phyloP scores from a whole-genome alignment of 192 early-diverging fungal species.

The Coemansia sp. region DNA sequence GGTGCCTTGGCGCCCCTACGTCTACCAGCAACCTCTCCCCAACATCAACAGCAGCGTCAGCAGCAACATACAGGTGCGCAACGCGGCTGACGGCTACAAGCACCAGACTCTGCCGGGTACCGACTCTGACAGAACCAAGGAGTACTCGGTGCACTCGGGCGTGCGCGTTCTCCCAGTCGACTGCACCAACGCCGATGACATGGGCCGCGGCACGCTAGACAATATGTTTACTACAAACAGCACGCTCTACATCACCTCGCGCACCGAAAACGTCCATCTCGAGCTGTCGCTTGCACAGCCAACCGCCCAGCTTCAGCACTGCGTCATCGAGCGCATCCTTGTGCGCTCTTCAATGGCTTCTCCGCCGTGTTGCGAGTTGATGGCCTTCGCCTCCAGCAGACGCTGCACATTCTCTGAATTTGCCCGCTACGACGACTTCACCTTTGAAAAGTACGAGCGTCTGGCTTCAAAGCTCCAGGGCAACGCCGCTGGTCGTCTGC shows the following conservation, averaged over 20 bases:
- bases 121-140: conserved; percentile 11
- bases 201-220: conserved; percentile 21
- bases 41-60: background rate
- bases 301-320: conserved; percentile 13
- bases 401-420: conserved; percentile 35
- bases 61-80: conserved; percentile 9
- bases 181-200: conserved; percentile 41
- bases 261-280: conserved; percentile 36
- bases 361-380: conserved; percentile 46
- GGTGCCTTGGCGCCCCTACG: conserved; percentile 30
- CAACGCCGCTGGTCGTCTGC: background rate
- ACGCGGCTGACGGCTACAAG: conserved; percentile 1
- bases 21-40: conserved; percentile 32
- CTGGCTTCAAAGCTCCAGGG: conserved; percentile 12
- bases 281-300: conserved; percentile 24
- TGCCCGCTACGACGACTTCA: conserved; percentile 41
- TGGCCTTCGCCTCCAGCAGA: conserved; percentile 50
- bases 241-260: conserved; percentile 20
- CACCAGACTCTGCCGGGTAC: conserved; percentile 7
- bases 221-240: conserved; percentile 30
- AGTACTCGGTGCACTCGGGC: conserved; percentile 25
- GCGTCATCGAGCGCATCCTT: conserved; percentile 35
- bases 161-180: conserved; percentile 13
- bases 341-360: conserved; percentile 27
- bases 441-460: conserved; percentile 50